phyloP scores from a whole-genome alignment of 192 early-diverging fungal genomes.

The Gorgonomyces haynaldii region DNA sequence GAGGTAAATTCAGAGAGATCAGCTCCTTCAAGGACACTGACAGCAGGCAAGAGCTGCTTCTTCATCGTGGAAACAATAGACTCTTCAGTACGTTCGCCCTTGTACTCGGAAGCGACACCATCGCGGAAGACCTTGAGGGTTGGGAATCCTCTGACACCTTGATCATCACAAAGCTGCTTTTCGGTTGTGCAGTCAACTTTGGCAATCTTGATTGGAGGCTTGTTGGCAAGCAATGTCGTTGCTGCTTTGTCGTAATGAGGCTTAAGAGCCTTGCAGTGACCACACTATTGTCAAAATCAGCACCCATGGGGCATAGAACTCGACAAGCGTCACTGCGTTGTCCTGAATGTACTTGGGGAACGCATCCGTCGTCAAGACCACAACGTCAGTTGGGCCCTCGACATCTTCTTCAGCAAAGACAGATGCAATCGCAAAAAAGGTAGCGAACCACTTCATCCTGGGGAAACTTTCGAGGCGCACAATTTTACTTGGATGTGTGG shows the following conservation, averaged over 20 bases:
- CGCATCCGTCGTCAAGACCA: constrained; percentile 37
- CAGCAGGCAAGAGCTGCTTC: constrained; percentile 72
- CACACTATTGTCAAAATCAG: constrained; percentile 63
- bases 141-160: constrained; percentile 80
- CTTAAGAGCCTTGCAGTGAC: constrained; percentile 70
- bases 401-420: constrained; percentile 13
- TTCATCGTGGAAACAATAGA: constrained; percentile 87
- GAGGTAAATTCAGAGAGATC: constrained; percentile 62
- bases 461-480: no score
- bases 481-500: no score
- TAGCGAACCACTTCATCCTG: no score
- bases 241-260: constrained; percentile 93
- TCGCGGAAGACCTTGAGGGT: constrained; percentile 82
- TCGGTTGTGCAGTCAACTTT: constrained; percentile 97
- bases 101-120: constrained; percentile 62
- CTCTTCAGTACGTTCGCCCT: constrained; percentile 75
- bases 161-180: constrained; percentile 67
- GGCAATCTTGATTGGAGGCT: constrained; percentile 73
- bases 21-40: constrained; percentile 56
- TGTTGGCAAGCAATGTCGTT: constrained; percentile 55
- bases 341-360: constrained; percentile 50
- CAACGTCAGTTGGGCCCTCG: constrained; percentile 28
- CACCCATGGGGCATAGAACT: constrained; percentile 76
- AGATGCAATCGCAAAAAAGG: no score
- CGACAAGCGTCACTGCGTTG: constrained; percentile 68